phyloP scores from a whole-genome alignment of 2,329 filamentous ascomycete species.

The Phyllosticta citribraziliensis region DNA sequence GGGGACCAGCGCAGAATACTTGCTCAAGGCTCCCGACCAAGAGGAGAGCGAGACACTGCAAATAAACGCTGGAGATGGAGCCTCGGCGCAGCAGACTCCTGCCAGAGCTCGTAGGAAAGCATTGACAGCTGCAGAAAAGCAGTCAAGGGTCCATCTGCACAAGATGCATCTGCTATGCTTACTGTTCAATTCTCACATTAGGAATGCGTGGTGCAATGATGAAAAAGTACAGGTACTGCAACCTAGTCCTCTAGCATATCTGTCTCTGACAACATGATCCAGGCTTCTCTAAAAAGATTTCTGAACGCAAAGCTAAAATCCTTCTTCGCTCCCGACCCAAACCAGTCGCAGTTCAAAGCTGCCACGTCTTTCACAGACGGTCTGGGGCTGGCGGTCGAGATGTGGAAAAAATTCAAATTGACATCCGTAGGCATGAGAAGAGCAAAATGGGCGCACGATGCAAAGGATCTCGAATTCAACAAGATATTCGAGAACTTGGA shows the following conservation, averaged over 20 bases:
- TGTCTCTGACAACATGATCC: not conserved
- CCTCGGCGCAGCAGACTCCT: conserved; percentile 22
- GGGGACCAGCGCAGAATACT: conserved; percentile 17
- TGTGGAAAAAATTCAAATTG: conserved; percentile 8
- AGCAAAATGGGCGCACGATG: conserved; percentile 60
- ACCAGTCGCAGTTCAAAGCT: conserved; percentile 62
- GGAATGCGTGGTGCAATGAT: conserved; percentile 89
- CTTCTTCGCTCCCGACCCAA: conserved; percentile 58
- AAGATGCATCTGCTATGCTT: conserved; percentile 79
- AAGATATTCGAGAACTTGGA: conserved; percentile 55
- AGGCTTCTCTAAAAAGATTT: conserved; percentile 34
- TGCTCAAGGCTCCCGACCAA: conserved; percentile 19
- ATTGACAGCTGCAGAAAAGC: conserved; percentile 47
- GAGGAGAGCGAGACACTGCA: conserved; percentile 26
- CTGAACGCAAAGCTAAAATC: conserved; percentile 55
- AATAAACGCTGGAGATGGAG: conserved; percentile 25
- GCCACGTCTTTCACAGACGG: conserved; percentile 72
- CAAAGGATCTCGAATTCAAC: conserved; percentile 35
- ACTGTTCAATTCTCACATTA: conserved; percentile 62
- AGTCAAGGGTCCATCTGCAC: conserved; percentile 64
- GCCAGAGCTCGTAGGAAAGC: conserved; percentile 38
- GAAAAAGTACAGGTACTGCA: conserved; percentile 48
- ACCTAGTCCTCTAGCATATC: not conserved
- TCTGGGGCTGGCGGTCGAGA: conserved; percentile 45
- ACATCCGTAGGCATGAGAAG: conserved; percentile 24